phyloP scores from a whole-genome alignment of 1,284 basidiomycete genomes.

The Ustilago shanxiensis region DNA sequence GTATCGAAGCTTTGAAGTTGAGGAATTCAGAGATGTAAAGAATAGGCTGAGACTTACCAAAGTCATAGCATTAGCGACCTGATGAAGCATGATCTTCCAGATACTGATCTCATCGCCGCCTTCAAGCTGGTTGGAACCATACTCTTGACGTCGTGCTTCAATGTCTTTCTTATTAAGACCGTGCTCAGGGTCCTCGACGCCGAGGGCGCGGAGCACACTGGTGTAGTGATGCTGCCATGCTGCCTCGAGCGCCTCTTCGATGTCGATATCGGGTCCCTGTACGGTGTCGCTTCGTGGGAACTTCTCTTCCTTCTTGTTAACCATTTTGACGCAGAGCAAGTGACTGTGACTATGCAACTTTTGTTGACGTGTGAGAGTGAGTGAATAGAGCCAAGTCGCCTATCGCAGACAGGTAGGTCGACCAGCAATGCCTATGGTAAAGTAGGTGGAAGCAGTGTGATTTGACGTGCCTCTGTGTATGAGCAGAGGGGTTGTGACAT shows the following conservation, averaged over 20 bases:
- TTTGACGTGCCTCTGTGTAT: background rate
- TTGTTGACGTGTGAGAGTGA: background rate
- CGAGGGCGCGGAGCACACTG: constrained; percentile 45
- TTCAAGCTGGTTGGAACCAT: constrained; percentile 65
- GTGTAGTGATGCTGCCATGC: constrained; percentile 54
- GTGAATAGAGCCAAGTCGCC: constrained; percentile 20
- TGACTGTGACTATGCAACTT: background rate
- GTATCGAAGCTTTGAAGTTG: too few species aligned
- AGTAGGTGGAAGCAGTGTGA: background rate
- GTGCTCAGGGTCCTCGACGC: constrained; percentile 50
- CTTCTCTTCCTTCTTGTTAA: constrained; percentile 39
- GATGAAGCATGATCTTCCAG: constrained; percentile 60
- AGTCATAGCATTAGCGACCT: constrained; percentile 70
- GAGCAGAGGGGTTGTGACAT: background rate
- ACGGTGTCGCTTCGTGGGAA: constrained; percentile 51
- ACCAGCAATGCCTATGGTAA: constrained; percentile 1
- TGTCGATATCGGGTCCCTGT: constrained; percentile 44
- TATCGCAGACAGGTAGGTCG: constrained; percentile 49
- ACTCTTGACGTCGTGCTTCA: constrained; percentile 50
- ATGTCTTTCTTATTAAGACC: constrained; percentile 57
- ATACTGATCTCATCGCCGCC: constrained; percentile 63
- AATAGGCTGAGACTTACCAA: constrained; percentile 32
- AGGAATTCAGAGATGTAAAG: background rate
- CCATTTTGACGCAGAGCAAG: constrained; percentile 35
- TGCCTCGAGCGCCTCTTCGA: constrained; percentile 38